These are phyloP conservation scores for Metarhizium album DNA, from an alignment of 2,329 filamentous ascomycete genomes.

Conservation along the genomic window DNA sequence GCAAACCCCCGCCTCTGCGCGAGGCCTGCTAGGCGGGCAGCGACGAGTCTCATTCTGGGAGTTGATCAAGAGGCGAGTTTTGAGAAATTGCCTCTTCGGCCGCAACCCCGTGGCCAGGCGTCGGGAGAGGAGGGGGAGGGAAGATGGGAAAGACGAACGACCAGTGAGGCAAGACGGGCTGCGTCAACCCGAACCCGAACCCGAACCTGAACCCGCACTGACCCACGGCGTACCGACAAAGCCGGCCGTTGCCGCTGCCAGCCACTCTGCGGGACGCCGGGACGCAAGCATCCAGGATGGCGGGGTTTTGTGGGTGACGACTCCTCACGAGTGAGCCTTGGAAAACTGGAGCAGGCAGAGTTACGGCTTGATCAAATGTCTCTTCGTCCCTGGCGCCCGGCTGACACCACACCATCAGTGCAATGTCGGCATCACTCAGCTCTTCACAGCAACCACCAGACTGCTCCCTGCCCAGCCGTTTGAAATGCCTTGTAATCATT, in stretches of 20 bases:
- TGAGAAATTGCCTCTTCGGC: not conserved
- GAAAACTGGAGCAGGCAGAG: not conserved
- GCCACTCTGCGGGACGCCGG: constrained; percentile 9
- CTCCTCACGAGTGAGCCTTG: too few relatives aligned
- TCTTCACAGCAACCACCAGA: too few relatives aligned
- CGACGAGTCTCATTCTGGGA: constrained; percentile 12
- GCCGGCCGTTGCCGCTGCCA: constrained; percentile 27
- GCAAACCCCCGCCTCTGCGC: constrained; percentile 39
- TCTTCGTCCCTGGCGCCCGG: too few relatives aligned
- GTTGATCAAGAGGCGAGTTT: not conserved
- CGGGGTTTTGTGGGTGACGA: not conserved
- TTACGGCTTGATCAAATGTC: too few relatives aligned
- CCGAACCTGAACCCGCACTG: too few relatives aligned
- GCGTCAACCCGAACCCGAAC: constrained; percentile 9
- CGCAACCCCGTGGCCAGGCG: not conserved
- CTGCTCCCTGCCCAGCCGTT: not conserved
- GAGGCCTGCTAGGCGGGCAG: constrained; percentile 16
- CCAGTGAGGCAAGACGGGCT: constrained; percentile 5
- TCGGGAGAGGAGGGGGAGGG: not conserved
- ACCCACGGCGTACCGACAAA: constrained; percentile 16
- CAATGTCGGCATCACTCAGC: too few relatives aligned
- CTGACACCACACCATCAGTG: too few relatives aligned
- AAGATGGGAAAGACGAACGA: not conserved
- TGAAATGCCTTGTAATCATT: constrained; percentile 4
- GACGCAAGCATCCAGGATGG: not conserved